Conservation (phyloP, 306 rosid genomes). For the Medicago ruthenica region DNA sequence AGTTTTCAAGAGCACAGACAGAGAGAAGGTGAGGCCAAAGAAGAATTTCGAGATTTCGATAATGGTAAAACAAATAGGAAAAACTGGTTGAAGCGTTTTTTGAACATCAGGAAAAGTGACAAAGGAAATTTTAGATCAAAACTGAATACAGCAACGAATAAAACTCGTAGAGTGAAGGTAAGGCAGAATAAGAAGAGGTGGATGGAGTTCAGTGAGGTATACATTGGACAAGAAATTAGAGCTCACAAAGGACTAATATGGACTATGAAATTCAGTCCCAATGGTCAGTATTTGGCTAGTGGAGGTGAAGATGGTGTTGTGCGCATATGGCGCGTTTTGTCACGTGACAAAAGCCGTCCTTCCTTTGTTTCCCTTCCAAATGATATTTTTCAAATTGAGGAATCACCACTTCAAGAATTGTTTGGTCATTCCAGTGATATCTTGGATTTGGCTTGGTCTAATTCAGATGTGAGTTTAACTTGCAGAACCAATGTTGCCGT, state of each 20-base stretch:
- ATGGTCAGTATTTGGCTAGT: constrained; percentile 76
- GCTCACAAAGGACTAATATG: constrained; percentile 83
- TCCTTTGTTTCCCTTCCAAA: constrained; percentile 62
- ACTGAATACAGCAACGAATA: constrained; percentile 23
- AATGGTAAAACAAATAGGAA: constrained; percentile 44
- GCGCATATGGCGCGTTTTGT: constrained; percentile 66
- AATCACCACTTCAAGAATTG: constrained; percentile 72
- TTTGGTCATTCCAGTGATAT: constrained; percentile 78
- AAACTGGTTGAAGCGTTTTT: constrained; percentile 66
- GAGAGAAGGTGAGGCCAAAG: constrained; percentile 1
- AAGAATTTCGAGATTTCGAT: constrained; percentile 42
- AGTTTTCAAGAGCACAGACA: background rate
- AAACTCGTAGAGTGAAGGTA: constrained; percentile 53
- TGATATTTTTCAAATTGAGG: constrained; percentile 67
- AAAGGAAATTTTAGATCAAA: constrained; percentile 43
- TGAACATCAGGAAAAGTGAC: constrained; percentile 38
- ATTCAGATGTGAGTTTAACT: constrained; percentile 74
- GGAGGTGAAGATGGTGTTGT: constrained; percentile 96
- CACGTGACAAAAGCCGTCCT: background rate
- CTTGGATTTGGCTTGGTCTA: constrained; percentile 92
- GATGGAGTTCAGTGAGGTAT: constrained; percentile 69
- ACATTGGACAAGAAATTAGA: constrained; percentile 65
- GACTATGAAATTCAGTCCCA: constrained; percentile 89
- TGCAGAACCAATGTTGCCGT: constrained; percentile 2
- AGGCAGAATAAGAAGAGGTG: constrained; percentile 64